A percentile compares a stretch with the other conserved stretches of the same genome.
phyloP scores from a whole-genome alignment of 305 asterid genomes.

The Petunia hybrid region DNA sequence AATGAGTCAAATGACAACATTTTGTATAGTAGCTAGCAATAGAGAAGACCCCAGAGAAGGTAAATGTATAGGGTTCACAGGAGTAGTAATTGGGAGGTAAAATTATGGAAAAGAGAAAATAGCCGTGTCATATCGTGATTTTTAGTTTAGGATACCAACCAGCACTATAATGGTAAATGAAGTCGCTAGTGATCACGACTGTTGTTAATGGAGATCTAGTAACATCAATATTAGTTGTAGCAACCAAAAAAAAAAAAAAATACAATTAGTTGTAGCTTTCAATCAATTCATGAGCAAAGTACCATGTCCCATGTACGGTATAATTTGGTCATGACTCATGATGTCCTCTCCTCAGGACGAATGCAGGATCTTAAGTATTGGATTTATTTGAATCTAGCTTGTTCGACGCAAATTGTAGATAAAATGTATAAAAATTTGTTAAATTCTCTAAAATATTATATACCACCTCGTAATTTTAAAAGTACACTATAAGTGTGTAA shows the following conservation, averaged over 20 bases:
- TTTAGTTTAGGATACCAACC: background rate
- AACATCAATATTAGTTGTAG: background rate
- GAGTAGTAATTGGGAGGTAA: background rate
- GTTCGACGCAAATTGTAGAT: too few species aligned
- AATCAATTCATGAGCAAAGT: background rate
- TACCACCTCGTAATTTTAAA: too few species aligned
- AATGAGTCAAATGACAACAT: background rate
- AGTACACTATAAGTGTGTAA: too few species aligned
- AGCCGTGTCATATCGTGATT: background rate
- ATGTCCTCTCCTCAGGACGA: too few species aligned
- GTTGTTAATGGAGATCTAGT: constrained; percentile 20
- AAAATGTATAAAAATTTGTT: too few species aligned
- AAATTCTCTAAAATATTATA: too few species aligned
- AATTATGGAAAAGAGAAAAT: background rate
- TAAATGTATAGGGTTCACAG: background rate
- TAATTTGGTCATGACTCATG: too few species aligned
- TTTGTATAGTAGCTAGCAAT: too few species aligned
- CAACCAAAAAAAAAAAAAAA: too few species aligned
- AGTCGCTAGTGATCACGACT: constrained; percentile 11
- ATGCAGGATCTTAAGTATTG: too few species aligned
- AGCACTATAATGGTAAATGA: constrained; percentile 8
- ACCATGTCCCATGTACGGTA: constrained; percentile 26
- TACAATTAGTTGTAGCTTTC: background rate
- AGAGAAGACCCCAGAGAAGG: too few species aligned
- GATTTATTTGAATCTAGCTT: too few species aligned